Evolutionary conservation across 495 filamentous ascomycete species (phyloP), one percentile per base, ranked within the genome.

Genomic region (Oidiodendron maius): DNA sequence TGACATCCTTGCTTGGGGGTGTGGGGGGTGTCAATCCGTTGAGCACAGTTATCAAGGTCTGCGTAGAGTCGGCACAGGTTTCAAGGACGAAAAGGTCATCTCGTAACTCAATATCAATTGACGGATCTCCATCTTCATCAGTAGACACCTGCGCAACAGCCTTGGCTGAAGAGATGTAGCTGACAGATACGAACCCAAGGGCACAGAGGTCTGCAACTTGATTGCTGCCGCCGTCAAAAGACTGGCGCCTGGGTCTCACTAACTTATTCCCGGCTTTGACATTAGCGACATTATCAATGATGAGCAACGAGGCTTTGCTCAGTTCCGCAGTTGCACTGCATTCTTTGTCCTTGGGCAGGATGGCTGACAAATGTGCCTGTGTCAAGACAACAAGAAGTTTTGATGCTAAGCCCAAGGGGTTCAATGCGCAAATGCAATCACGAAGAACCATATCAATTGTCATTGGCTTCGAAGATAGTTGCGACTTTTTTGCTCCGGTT

Each of bases 51-150:
- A 94, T 82, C 2, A 99, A 76, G 0, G 94, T 97, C 58, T 95
- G 89, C 0, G 93, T 97, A 9, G 94, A 97, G 64, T 99, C 94
- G 13, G 94, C 93, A 60, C 94, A 97, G 3, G 89, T 87, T 61
- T 99, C 94, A 13, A 99, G 71, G 18, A 99, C 81, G 22, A 97
- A 71, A 2, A 99, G 71, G 59, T 93, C 86, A 60, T 94, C 87
- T 35, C 76, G 78, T 8, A 96, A 55, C 51, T 95, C 87, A 2
- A 95, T 75, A 56, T 93, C 88, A 9, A 95, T 62, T 28, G 79
- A 79, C 47, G 82, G 81, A 10, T 76, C 70, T 0, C 72, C 78
- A 23, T 78, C 72, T 0, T 71, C 68, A 18, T 63, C 56, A 10
- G 71, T 73, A 9, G 74, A 65, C 12, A 86, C 51, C 20, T 80